Evolutionary conservation across 2,329 filamentous ascomycete species (phyloP), one percentile per base, ranked within the genome.

Genomic region (Calonectria naviculata): DNA sequence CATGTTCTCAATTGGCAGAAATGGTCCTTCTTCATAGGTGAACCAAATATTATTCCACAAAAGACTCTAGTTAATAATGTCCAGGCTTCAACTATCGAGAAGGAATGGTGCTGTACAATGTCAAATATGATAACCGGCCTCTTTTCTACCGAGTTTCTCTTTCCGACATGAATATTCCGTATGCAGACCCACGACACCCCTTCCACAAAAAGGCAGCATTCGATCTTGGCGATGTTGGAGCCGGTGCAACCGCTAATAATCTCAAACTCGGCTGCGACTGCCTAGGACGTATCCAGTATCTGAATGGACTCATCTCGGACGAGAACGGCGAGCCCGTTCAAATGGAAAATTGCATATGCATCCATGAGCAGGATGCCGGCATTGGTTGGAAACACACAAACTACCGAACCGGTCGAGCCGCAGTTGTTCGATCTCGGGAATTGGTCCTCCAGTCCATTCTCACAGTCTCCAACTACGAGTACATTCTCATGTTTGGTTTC

Each of bases 301-400:
- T 80, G 21, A 70, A 73, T 34, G 72, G 68, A 2, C 28, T 36
- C 7, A 34, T 68, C 6, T 65, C 49, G 5, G 70, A 69, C 10
- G 47, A 44, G 5, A 72, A 65, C 4, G 63, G 69, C 12, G 52
- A 69, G 8, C 60, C 65, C 13, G 44, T 65, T 9, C 47, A 52
- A 0, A 68, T 38, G 9, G 28, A 47, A 36, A 94, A 94, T 75
- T 92, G 92, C 8, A 92, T 94, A 73, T 94, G 93, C 77, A 92
- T 94, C 68, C 93, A 94, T 81, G 93, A 94, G 81, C 92, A 94
- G 82, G 93, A 94, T 74, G 89, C 90, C 2, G 93, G 93, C 3
- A 93, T 94, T 63, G 84, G 94, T 3, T 94, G 93, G 87, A 94
- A 94, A 81, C 91, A 93, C 81, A 93, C 63, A 90, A 93, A 94